Conservation (phyloP, 202 grass and related monocot species). For the Bolboschoenoplectus hybrid region DNA sequence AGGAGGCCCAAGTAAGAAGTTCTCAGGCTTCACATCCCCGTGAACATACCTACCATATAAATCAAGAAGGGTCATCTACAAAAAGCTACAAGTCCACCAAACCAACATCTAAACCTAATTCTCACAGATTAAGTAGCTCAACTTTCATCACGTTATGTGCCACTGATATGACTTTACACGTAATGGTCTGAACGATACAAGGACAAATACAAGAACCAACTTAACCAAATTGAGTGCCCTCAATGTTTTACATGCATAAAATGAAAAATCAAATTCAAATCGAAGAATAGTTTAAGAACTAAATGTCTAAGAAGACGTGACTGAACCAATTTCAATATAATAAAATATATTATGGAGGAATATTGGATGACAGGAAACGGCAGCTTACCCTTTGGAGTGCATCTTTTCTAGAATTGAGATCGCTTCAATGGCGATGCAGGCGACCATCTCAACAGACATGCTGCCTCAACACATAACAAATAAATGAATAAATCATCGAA, state of each 20-base stretch:
- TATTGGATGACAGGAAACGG: too few species aligned
- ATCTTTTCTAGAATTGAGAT: slow-evolving; percentile 96
- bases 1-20: slow-evolving; percentile 85
- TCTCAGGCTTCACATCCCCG: slow-evolving; percentile 91
- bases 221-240: neutral
- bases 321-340: neutral
- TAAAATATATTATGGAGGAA: neutral
- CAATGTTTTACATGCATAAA: neutral
- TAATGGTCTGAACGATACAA: neutral
- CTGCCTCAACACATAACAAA: slow-evolving; percentile 48
- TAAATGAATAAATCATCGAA: slow-evolving; percentile 25
- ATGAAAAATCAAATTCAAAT: slow-evolving; percentile 16
- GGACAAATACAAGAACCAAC: neutral
- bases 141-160: neutral
- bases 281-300: neutral
- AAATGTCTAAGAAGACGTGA: neutral
- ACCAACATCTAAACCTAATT: slow-evolving; percentile 19
- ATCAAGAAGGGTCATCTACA: slow-evolving; percentile 39
- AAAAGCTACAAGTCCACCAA: slow-evolving; percentile 30
- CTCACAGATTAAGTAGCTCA: neutral
- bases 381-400: slow-evolving; percentile 88
- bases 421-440: slow-evolving; percentile 95
- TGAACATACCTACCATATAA: slow-evolving; percentile 75
- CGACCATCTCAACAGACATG: slow-evolving; percentile 98
- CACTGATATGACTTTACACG: neutral